A percentile compares a stretch with the other conserved stretches of the same genome.
Conservation (phyloP, 2,329 filamentous ascomycete species). For the Fusarium sp. region DNA sequence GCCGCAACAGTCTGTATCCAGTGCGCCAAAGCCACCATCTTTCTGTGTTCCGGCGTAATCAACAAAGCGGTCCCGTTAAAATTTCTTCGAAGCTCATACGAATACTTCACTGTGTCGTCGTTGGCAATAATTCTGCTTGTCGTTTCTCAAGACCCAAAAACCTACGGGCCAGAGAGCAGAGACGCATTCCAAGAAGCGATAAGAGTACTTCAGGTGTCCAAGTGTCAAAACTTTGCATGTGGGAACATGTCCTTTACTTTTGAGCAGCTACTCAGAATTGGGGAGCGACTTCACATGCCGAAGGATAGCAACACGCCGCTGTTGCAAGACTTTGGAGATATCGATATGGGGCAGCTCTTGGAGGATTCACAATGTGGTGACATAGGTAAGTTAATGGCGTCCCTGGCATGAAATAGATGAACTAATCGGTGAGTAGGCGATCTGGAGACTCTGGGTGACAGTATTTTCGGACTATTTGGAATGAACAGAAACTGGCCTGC, state of each 20-base stretch:
- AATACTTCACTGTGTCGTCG: background rate
- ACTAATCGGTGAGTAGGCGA: background rate
- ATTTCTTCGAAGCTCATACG: background rate
- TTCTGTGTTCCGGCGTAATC: background rate
- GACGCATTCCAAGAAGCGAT: background rate
- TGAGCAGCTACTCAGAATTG: background rate
- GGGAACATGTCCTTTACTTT: background rate
- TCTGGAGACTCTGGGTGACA: background rate
- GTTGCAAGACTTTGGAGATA: background rate
- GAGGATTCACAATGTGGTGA: background rate
- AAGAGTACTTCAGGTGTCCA: background rate
- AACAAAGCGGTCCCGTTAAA: background rate
- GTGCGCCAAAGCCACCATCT: accelerated
- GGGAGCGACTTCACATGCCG: background rate
- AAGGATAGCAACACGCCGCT: background rate
- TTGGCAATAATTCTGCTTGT: background rate
- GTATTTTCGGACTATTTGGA: background rate
- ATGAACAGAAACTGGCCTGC: background rate
- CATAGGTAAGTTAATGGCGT: accelerated
- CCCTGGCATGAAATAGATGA: no score
- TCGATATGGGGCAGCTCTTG: background rate
- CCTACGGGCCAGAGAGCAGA: background rate
- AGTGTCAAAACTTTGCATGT: background rate
- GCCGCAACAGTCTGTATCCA: background rate
- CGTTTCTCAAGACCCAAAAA: background rate